Percentiles rank a stretch among this genome's conserved stretches.
Conservation (phyloP, 164 flowering plant genomes). For the Tetrastigma voinierianum region DNA sequence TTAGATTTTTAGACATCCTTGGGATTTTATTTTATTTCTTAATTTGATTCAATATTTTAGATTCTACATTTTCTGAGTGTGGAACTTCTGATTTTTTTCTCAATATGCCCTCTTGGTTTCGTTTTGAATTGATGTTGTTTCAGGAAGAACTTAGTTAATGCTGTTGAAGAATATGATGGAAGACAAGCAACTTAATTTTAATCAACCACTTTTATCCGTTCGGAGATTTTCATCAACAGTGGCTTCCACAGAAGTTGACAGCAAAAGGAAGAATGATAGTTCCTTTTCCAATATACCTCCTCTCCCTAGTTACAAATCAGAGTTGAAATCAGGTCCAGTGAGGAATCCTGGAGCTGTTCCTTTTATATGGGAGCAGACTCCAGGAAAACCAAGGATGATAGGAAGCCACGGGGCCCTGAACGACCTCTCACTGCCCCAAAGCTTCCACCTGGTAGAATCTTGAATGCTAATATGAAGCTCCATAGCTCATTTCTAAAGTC, state of each 20-base stretch:
- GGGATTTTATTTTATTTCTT: too few species aligned
- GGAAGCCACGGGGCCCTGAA: slow-evolving; percentile 18
- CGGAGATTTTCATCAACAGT: slow-evolving; percentile 52
- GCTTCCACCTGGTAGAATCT: slow-evolving; percentile 77
- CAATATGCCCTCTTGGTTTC: neutral
- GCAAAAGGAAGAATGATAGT: slow-evolving; percentile 21
- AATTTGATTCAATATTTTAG: too few species aligned
- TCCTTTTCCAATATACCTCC: slow-evolving; percentile 22
- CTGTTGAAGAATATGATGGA: slow-evolving; percentile 31
- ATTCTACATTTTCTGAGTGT: too few species aligned
- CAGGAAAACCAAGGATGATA: slow-evolving; percentile 76
- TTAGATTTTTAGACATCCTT: too few species aligned
- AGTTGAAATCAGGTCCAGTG: slow-evolving; percentile 76
- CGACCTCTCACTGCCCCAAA: slow-evolving; percentile 56
- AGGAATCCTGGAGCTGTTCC: slow-evolving; percentile 78
- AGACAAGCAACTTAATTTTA: slow-evolving; percentile 46
- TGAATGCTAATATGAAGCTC: too few species aligned
- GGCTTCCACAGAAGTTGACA: slow-evolving; percentile 19
- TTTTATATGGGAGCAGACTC: slow-evolving; percentile 59
- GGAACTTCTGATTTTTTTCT: too few species aligned
- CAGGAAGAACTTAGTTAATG: slow-evolving; percentile 14
- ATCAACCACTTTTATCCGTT: slow-evolving; percentile 74
- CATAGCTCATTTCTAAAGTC: slow-evolving; percentile 12
- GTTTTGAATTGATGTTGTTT: slow-evolving; percentile 1
- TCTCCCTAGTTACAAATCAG: slow-evolving; percentile 54